Evolutionary conservation across 2,329 filamentous ascomycete genomes (phyloP), one percentile per base, ranked within the genome.

Genomic region (Helicocarpus griseus): DNA sequence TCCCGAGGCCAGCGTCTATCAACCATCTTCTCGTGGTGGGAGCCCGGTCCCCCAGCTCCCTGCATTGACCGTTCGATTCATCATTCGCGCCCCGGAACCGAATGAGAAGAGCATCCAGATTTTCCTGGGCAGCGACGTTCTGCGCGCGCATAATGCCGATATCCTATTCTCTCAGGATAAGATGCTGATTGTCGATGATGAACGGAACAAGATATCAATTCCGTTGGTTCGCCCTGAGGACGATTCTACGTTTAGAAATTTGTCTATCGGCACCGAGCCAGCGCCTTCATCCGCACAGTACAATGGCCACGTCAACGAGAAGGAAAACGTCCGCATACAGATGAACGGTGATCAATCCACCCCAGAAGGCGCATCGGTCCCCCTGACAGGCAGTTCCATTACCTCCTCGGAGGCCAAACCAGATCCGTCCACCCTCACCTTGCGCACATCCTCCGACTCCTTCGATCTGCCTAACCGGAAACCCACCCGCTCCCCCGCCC

Each of bases 151-250:
- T 63, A 95, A 87, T 58, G 91, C 89, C 22, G 93, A 97, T 65
- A 78, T 98, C 9, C 72, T 97, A 21, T 88, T 98, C 61, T 97
- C 93, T 0, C 87, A 90, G 57, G 95, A 95, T 63, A 85, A 86
- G 57, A 81, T 98, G 74, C 86, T 86, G 0, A 75, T 97, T 26
- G 90, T 89, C 59, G 88, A 94, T 59, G 86, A 89, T 63, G 88
- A 95, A 53, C 80, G 86, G 43, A 89, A 87, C 65, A 93, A 91
- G 62, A 75, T 97, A 11, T 89, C 87, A 14, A 85, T 98, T 31
- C 93, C 93, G 2, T 86, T 98, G 58, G 89, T 95, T 38, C 82
- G 93, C 26, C 93, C 93, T 0, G 93, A 97, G 67, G 85, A 95
- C 60, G 89, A 95, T 52, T 76, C 74, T 3, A 71, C 82, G 0